A percentile compares a stretch with the other conserved stretches of the same genome.
These are phyloP conservation scores for Rhodotorula sp. DNA, from an alignment of 1,284 basidiomycete species.

Conservation along the genomic window DNA sequence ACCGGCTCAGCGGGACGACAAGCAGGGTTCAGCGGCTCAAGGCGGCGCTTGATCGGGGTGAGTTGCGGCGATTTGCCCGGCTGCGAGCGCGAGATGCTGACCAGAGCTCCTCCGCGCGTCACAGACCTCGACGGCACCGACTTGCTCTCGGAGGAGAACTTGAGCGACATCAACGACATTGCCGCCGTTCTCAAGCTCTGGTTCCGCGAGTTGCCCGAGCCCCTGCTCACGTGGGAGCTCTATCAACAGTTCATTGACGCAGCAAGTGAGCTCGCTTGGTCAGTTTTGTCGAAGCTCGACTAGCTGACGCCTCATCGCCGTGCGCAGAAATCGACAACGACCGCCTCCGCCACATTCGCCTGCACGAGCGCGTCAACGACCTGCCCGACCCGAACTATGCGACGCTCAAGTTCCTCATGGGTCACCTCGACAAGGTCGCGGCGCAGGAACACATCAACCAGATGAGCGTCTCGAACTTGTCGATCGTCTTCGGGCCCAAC, in stretches of 20 bases:
- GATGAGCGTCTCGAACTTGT: conserved; percentile 90
- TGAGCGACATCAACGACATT: conserved; percentile 92
- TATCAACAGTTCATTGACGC: conserved; percentile 94
- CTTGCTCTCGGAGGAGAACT: conserved; percentile 83
- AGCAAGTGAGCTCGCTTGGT: conserved; percentile 63
- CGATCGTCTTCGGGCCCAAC: conserved; percentile 97
- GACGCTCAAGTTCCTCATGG: conserved; percentile 92
- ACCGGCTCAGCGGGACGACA: conserved; percentile 87
- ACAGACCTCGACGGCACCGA: conserved; percentile 81
- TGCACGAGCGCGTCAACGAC: conserved; percentile 97
- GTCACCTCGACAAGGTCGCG: conserved; percentile 83
- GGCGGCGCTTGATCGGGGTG: conserved; percentile 80
- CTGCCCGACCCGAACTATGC: conserved; percentile 97
- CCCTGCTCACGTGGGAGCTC: conserved; percentile 77
- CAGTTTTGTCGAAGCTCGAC: neutral
- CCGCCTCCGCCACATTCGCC: conserved; percentile 83
- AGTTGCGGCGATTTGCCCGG: conserved; percentile 39
- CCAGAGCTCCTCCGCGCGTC: conserved; percentile 9
- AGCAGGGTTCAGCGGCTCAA: conserved; percentile 83
- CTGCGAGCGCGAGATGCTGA: neutral
- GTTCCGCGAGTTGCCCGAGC: conserved; percentile 94
- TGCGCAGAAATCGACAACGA: conserved; percentile 83
- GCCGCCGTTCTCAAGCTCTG: conserved; percentile 91
- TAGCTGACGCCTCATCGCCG: neutral
- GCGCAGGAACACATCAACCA: conserved; percentile 74